phyloP scores from a whole-genome alignment of 2,329 filamentous ascomycete species.

The Pyricularia pennisetigena region DNA sequence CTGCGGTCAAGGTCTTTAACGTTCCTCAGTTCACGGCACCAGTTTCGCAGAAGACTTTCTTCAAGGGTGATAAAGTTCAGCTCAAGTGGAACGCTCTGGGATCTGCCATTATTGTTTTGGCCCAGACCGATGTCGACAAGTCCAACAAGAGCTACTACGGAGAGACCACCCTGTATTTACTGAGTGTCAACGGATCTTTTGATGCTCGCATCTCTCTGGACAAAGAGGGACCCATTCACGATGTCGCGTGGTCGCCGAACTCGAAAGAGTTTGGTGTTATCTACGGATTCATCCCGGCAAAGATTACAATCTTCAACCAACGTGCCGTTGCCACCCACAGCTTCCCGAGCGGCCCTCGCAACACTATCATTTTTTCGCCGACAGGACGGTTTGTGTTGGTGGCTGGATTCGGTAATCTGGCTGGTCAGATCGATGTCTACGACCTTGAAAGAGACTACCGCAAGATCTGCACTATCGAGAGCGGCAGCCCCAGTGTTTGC shows the following conservation, averaged over 20 bases:
- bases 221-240: constrained; percentile 92
- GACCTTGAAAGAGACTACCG: constrained; percentile 89
- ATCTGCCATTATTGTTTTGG: constrained; percentile 85
- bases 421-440: constrained; percentile 95
- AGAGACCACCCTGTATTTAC: constrained; percentile 91
- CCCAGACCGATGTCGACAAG: constrained; percentile 96
- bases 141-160: constrained; percentile 99
- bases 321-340: constrained; percentile 73
- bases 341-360: constrained; percentile 80
- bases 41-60: constrained; percentile 96
- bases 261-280: constrained; percentile 96
- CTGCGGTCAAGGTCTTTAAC: constrained; percentile 87
- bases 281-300: constrained; percentile 98
- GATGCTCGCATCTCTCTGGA: constrained; percentile 88
- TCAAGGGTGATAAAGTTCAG: constrained; percentile 98
- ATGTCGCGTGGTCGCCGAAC: constrained; percentile 97
- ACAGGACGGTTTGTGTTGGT: constrained; percentile 88
- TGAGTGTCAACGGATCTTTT: constrained; percentile 84
- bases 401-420: constrained; percentile 93
- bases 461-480: constrained; percentile 90
- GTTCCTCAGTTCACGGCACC: constrained; percentile 76
- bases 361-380: constrained; percentile 91
- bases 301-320: constrained; percentile 95
- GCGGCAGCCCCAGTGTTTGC: constrained; percentile 90
- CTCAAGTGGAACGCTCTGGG: constrained; percentile 95